Evolutionary conservation across 176 grass and related monocot genomes (phyloP).

Genomic region (Musa acuminata): DNA sequence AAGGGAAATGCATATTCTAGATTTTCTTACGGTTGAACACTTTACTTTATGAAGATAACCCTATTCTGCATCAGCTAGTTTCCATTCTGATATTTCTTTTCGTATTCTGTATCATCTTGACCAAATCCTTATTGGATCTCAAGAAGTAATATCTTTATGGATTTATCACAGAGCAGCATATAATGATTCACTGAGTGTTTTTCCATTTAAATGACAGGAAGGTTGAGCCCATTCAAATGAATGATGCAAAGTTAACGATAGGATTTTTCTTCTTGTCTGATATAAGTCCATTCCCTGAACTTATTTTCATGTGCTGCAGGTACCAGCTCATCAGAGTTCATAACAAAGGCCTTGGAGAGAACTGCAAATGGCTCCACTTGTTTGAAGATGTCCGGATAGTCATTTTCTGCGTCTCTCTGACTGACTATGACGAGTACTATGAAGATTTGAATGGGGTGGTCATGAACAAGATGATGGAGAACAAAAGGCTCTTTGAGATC

Average conservation of each 20-base stretch:
- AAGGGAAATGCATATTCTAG: background rate
- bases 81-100: background rate
- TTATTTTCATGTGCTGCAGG: conserved; percentile 22
- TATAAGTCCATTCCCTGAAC: background rate
- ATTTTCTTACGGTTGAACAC: background rate
- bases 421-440: conserved; percentile 61
- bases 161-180: background rate
- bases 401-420: conserved; percentile 63
- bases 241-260: background rate
- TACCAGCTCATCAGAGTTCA: conserved; percentile 85
- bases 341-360: conserved; percentile 51
- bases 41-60: background rate
- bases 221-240: background rate
- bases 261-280: background rate
- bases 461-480: conserved; percentile 86
- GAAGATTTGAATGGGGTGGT: conserved; percentile 39
- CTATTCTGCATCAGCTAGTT: background rate
- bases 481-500: conserved; percentile 64
- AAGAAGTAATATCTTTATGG: background rate
- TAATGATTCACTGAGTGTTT: background rate
- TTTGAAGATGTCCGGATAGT: conserved; percentile 78
- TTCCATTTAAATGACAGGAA: background rate
- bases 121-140: background rate
- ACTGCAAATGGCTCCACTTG: conserved; percentile 89
- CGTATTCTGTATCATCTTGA: background rate